Evolutionary conservation across 805 yeast genomes (phyloP).

Genomic region (Spencermartinsiella europaea): DNA sequence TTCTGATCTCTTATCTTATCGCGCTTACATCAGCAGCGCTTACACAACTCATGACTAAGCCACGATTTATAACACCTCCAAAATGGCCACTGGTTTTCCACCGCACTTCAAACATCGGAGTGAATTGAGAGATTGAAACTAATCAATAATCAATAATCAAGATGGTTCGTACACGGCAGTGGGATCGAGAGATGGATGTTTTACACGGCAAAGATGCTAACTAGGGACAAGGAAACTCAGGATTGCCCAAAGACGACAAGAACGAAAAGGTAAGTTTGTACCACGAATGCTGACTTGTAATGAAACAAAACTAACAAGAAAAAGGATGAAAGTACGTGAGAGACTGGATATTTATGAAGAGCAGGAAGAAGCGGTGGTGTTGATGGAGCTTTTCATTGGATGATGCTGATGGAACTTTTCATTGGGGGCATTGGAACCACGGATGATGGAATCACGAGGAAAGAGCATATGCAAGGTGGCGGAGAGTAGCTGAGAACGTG

Average conservation of each 20-base stretch:
- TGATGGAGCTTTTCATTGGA: too few species aligned
- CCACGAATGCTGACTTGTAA: neutral
- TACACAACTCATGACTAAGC: neutral
- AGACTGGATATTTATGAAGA: neutral
- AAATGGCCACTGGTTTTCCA: neutral
- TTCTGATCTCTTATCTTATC: too few species aligned
- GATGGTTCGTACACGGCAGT: neutral
- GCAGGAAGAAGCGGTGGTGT: too few species aligned
- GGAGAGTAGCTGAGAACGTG: too few species aligned
- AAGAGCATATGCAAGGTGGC: too few species aligned
- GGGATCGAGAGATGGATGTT: neutral
- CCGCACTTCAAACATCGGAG: neutral
- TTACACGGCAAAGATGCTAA: neutral
- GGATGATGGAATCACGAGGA: too few species aligned
- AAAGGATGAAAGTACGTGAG: constrained; percentile 30
- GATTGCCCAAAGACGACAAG: constrained; percentile 31
- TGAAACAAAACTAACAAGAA: constrained; percentile 9
- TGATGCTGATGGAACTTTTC: too few species aligned
- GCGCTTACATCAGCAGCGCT: too few species aligned
- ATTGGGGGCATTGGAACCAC: too few species aligned
- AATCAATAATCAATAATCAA: too few species aligned
- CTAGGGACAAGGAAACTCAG: constrained; percentile 33
- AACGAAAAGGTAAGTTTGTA: constrained; percentile 24
- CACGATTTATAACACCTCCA: neutral
- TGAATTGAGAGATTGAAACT: too few species aligned